Base-by-base conservation (phyloP, 306 rosid species). In the Acacia melanoxylon region DNA sequence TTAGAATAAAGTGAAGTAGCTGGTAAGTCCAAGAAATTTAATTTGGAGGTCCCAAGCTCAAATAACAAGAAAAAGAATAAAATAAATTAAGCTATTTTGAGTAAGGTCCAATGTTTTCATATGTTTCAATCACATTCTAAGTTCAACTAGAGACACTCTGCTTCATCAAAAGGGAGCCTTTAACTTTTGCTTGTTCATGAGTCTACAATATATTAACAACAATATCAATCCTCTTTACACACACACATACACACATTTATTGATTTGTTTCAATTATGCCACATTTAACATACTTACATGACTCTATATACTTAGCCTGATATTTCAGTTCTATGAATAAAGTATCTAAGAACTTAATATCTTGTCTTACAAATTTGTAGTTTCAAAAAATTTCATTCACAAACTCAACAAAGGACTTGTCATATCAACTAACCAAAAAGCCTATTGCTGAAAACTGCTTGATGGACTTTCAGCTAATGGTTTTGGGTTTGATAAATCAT, bases 401-500 rank as follows among this genome's bases (percentile, higher is more conserved):
- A 27, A 24, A 37, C 27, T 40, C 79, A 40, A 58, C 37, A 37
- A 22, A 40, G 37, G 52, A 75, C 25, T 76, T 17, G 16, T 59
- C 54, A 25, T 59, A 17, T 5, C 15, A 15, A 58, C 24, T 22
- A 6, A 42, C 27, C 24, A 76, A 16, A 35, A 80, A 65, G 58
- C 72, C 40, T 24, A 8, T 25, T 44, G 37, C 68, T 66, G 87
- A 84, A 85, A 71, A 58, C 46, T 83, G 24, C 84, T 80, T 76
- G 67, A 80, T 4, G 86, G 89, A 63, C 84, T 87, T 65, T 74
- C 83, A 7, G 42, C 84, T 68, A 37, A 37, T 37, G 8, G 41
- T 37, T 74, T 77, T 42, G 81, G 81, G 69, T 80, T 87, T 62
- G 81, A 86, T 76, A 86, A 83, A 73, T 29, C 74, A 25, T 74